A percentile compares a stretch with the other conserved stretches of the same genome.
phyloP scores from a whole-genome alignment of 1,284 basidiomycete species.

The Austropuccinia psidii region DNA sequence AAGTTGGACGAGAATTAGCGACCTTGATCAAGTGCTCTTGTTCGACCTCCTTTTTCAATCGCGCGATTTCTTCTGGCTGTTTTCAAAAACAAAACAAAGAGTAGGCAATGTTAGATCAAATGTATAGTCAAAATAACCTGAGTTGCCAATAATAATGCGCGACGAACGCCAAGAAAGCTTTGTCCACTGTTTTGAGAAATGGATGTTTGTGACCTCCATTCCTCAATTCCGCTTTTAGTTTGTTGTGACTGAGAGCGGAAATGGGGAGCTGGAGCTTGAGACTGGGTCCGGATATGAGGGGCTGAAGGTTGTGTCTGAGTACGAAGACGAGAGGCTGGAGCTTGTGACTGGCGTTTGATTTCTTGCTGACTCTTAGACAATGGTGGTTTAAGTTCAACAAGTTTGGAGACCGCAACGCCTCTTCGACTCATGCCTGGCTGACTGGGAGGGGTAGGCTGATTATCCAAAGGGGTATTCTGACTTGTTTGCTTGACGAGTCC shows the following conservation, averaged over 20 bases:
- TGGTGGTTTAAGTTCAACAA: background rate
- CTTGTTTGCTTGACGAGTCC: background rate
- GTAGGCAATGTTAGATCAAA: background rate
- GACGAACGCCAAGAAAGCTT: slow-evolving; percentile 32
- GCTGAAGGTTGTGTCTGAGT: background rate
- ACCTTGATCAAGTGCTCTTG: slow-evolving; percentile 15
- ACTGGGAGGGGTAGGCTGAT: background rate
- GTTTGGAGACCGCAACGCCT: background rate
- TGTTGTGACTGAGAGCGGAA: slow-evolving; percentile 13
- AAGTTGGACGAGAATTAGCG: background rate
- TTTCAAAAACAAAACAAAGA: background rate
- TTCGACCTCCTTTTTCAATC: slow-evolving; percentile 19
- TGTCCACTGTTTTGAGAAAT: slow-evolving; percentile 2
- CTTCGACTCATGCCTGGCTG: slow-evolving; percentile 15
- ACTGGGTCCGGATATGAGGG: background rate
- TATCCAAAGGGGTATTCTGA: background rate
- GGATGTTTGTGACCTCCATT: slow-evolving; percentile 33
- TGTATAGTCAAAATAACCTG: background rate
- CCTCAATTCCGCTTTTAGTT: slow-evolving; percentile 22
- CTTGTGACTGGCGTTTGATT: background rate
- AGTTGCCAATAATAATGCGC: background rate
- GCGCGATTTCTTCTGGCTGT: slow-evolving; percentile 27
- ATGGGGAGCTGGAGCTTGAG: slow-evolving; percentile 1
- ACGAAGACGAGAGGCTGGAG: too few species aligned
- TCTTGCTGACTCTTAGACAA: slow-evolving; percentile 21